phyloP scores from a whole-genome alignment of 768 basidiomycete species.

The Tephrocybe sp. region DNA sequence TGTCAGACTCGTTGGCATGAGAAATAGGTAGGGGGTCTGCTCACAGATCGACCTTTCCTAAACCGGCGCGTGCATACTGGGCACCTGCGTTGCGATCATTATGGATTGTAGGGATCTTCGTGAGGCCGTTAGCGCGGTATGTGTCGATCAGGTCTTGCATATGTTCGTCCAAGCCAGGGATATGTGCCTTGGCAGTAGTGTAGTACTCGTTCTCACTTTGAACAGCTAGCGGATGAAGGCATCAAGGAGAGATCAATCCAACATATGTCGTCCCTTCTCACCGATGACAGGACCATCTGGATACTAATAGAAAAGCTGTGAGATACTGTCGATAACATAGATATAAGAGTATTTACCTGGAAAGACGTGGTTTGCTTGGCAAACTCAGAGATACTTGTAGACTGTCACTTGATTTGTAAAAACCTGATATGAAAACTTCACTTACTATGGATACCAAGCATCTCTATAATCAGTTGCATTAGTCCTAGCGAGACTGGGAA shows the following conservation, averaged over 20 bases:
- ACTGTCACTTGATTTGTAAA: not conserved
- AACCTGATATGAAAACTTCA: not conserved
- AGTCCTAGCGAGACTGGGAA: slow-evolving; percentile 55
- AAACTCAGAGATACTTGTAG: slow-evolving; percentile 24
- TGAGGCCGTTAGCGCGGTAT: slow-evolving; percentile 34
- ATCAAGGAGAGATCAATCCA: too few species aligned
- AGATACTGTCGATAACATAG: slow-evolving; percentile 14
- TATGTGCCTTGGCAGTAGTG: slow-evolving; percentile 24
- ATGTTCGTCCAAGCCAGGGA: slow-evolving; percentile 33
- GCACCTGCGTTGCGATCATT: slow-evolving; percentile 31
- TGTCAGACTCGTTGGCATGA: not conserved
- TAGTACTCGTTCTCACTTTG: slow-evolving; percentile 49
- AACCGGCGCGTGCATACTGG: slow-evolving; percentile 26
- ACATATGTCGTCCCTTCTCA: slow-evolving; percentile 3
- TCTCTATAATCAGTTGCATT: slow-evolving; percentile 53
- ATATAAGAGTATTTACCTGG: slow-evolving; percentile 24
- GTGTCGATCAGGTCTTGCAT: slow-evolving; percentile 43
- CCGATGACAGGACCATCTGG: slow-evolving; percentile 43
- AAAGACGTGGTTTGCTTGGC: slow-evolving; percentile 31
- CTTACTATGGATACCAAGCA: slow-evolving; percentile 49
- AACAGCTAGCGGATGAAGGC: slow-evolving; percentile 17
- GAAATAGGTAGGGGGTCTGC: not conserved
- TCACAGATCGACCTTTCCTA: slow-evolving; percentile 35
- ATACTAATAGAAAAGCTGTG: slow-evolving; percentile 27
- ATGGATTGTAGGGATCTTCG: slow-evolving; percentile 33